Percentiles rank a stretch among this genome's conserved stretches.
Conservation (phyloP, 805 yeast species). For the Lipomyces sp. region DNA sequence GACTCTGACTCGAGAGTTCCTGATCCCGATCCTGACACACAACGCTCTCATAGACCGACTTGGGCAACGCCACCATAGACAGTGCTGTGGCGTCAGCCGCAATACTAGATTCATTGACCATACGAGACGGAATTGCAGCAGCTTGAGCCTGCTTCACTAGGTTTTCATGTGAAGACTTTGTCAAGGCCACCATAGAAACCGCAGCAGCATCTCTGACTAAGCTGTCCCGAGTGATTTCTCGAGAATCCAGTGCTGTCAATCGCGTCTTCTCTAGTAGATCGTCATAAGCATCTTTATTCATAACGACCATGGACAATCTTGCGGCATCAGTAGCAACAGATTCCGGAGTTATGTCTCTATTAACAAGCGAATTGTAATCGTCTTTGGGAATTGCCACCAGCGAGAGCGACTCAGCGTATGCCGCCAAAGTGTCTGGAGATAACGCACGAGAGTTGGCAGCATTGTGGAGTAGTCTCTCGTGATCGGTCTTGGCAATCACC, state of each 20-base stretch:
- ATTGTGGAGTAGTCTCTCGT: conserved; percentile 1
- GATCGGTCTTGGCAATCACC: conserved; percentile 4
- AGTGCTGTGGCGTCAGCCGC: conserved; percentile 29
- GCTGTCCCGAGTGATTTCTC: conserved; percentile 14
- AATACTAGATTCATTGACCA: conserved; percentile 10
- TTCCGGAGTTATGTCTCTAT: conserved; percentile 8
- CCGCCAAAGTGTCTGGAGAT: conserved; percentile 21
- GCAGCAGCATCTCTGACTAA: conserved; percentile 21
- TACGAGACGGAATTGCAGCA: conserved; percentile 14
- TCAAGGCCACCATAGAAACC: conserved; percentile 40
- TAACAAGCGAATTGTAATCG: conserved; percentile 34
- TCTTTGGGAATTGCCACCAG: conserved; percentile 38
- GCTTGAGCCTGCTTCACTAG: conserved; percentile 11
- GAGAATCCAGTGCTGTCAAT: conserved; percentile 11
- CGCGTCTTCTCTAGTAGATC: conserved; percentile 11
- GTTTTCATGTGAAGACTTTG: conserved; percentile 34
- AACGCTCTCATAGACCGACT: conserved; percentile 6
- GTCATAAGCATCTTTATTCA: conserved; percentile 14
- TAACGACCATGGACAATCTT: conserved; percentile 5
- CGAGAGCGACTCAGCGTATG: conserved; percentile 31
- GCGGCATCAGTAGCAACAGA: conserved; percentile 24
- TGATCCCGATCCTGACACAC: background rate
- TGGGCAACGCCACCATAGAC: conserved; percentile 23
- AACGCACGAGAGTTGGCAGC: background rate
- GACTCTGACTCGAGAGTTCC: background rate